Percentiles rank a stretch among this genome's conserved stretches.
These are phyloP conservation scores for Backusella tarrabulga DNA, from an alignment of 192 early-diverging fungal species.

Conservation along the genomic window DNA sequence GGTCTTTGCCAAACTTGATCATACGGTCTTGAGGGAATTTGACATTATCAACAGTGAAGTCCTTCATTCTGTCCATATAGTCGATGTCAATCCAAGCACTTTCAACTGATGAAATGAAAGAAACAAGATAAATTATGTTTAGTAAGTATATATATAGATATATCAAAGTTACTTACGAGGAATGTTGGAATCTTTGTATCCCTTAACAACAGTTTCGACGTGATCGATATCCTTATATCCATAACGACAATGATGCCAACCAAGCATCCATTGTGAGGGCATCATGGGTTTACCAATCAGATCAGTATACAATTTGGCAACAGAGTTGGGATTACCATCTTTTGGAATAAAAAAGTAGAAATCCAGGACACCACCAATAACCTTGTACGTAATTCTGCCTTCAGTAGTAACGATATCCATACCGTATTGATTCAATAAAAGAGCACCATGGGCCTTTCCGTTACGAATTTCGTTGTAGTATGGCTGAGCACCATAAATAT, in stretches of 20 bases:
- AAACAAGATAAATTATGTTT: neutral
- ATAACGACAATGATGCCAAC: slow-evolving; percentile 33
- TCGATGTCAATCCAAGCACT: slow-evolving; percentile 65
- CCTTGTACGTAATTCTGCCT: slow-evolving; percentile 59
- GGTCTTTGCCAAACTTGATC: slow-evolving; percentile 38
- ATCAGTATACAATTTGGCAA: slow-evolving; percentile 53
- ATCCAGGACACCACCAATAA: slow-evolving; percentile 63
- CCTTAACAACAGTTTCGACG: slow-evolving; percentile 52
- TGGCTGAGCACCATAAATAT: slow-evolving; percentile 65
- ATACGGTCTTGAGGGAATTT: slow-evolving; percentile 55
- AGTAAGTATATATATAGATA: neutral
- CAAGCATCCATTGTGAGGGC: slow-evolving; percentile 42
- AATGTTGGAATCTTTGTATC: slow-evolving; percentile 54
- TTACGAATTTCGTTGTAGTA: slow-evolving; percentile 63
- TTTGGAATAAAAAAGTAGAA: slow-evolving; percentile 61
- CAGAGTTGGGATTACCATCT: slow-evolving; percentile 24
- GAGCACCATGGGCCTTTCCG: slow-evolving; percentile 48
- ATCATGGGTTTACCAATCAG: slow-evolving; percentile 61
- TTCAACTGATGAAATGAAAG: slow-evolving; percentile 4
- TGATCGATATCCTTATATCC: slow-evolving; percentile 57
- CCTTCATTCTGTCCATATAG: slow-evolving; percentile 64
- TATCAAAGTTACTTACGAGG: slow-evolving; percentile 45
- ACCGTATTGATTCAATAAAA: slow-evolving; percentile 61
- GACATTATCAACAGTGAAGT: slow-evolving; percentile 58
- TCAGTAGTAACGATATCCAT: slow-evolving; percentile 57